Percentiles rank a stretch among this genome's conserved stretches.
phyloP scores from a whole-genome alignment of 495 filamentous ascomycete genomes.

The Apiosordaria backusii region DNA sequence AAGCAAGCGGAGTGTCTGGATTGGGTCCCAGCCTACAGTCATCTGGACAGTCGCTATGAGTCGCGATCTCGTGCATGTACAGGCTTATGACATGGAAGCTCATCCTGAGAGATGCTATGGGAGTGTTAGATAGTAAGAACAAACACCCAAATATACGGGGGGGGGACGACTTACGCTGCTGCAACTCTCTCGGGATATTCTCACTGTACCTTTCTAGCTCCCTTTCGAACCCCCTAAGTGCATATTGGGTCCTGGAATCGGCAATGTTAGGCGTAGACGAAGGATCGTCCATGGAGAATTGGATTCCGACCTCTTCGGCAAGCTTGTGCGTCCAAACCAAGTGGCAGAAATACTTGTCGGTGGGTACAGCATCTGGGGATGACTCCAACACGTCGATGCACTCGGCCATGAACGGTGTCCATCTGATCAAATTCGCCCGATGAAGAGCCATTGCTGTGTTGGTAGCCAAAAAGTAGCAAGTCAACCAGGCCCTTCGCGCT shows the following conservation, averaged over 20 bases:
- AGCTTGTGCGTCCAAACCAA: conserved; percentile 75
- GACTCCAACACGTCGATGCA: conserved; percentile 70
- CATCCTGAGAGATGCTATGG: conserved; percentile 53
- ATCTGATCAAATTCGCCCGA: conserved; percentile 76
- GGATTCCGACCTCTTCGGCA: conserved; percentile 72
- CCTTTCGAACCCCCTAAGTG: conserved; percentile 70
- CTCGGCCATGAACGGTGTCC: conserved; percentile 82
- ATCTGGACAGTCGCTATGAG: conserved; percentile 67
- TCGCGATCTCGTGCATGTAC: conserved; percentile 83
- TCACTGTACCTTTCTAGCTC: conserved; percentile 67
- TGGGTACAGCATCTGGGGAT: conserved; percentile 64
- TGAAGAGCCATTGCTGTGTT: conserved; percentile 76
- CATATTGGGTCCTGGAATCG: conserved; percentile 70
- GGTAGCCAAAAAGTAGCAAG: conserved; percentile 71
- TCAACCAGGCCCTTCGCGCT: conserved; percentile 71
- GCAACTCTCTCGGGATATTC: conserved; percentile 48
- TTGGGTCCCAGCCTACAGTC: conserved; percentile 50
- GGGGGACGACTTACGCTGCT: conserved; percentile 41
- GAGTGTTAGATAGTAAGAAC: conserved; percentile 10
- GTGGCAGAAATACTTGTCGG: conserved; percentile 70
- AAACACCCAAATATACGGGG: not conserved
- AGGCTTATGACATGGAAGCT: conserved; percentile 65
- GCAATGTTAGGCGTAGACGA: conserved; percentile 60
- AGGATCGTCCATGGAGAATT: conserved; percentile 75
- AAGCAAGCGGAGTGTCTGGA: conserved; percentile 43